Conservation (phyloP, 768 basidiomycete species). For the Mycena amicta region DNA sequence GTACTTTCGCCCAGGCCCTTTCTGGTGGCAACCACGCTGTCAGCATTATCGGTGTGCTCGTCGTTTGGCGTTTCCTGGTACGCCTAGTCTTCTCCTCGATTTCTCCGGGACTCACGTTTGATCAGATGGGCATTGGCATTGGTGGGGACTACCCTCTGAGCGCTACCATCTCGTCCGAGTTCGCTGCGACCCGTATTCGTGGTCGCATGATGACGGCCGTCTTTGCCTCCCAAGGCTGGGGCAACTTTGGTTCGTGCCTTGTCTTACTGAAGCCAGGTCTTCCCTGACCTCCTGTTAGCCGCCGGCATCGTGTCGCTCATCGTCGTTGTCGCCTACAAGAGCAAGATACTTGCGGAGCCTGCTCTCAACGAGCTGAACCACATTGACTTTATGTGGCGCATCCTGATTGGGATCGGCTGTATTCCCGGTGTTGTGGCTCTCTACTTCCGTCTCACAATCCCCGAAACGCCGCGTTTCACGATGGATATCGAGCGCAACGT, state of each 20-base stretch:
- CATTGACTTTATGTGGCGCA: slow-evolving; percentile 82
- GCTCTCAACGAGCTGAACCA: slow-evolving; percentile 40
- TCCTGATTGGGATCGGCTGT: slow-evolving; percentile 86
- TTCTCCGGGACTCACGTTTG: not conserved
- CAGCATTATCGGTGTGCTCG: slow-evolving; percentile 71
- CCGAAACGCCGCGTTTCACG: slow-evolving; percentile 88
- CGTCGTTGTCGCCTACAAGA: slow-evolving; percentile 70
- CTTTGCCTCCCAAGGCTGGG: slow-evolving; percentile 87
- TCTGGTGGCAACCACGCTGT: slow-evolving; percentile 69
- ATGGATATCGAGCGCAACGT: slow-evolving; percentile 92
- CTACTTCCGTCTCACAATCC: slow-evolving; percentile 92
- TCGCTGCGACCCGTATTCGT: slow-evolving; percentile 73
- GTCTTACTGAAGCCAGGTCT: not conserved
- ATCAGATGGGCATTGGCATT: slow-evolving; percentile 76
- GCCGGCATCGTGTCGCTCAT: slow-evolving; percentile 70
- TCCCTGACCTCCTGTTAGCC: slow-evolving; percentile 43
- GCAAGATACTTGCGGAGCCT: slow-evolving; percentile 45
- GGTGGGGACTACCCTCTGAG: slow-evolving; percentile 89
- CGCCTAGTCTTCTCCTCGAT: slow-evolving; percentile 19
- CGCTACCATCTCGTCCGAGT: slow-evolving; percentile 89
- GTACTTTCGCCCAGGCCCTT: slow-evolving; percentile 79
- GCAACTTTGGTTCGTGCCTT: slow-evolving; percentile 63
- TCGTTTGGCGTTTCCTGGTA: slow-evolving; percentile 82
- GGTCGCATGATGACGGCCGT: slow-evolving; percentile 91
- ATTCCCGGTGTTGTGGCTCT: slow-evolving; percentile 80